Evolutionary conservation across 2,329 filamentous ascomycete genomes (phyloP).

Genomic region (Dothideomycetidae sp.): DNA sequence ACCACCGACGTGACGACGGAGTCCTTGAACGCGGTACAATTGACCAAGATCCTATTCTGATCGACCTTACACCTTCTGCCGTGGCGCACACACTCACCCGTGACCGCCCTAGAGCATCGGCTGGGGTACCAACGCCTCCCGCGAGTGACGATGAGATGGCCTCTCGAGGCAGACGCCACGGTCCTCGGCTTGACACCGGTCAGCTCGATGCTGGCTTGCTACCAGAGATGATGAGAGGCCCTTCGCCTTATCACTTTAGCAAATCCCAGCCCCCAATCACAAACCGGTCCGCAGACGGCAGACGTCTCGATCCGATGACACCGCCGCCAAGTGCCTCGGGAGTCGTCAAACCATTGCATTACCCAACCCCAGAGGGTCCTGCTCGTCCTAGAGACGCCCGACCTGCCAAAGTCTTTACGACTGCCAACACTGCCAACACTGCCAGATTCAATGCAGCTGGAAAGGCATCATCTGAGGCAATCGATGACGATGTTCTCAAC

Average conservation of each 20-base stretch:
- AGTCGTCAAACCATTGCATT: no score
- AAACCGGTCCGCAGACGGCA: no score
- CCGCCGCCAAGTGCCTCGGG: no score
- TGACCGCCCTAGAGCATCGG: slow-evolving; percentile 10
- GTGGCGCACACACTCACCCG: slow-evolving; percentile 35
- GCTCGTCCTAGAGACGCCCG: no score
- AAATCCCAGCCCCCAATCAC: no score
- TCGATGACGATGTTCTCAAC: slow-evolving; percentile 22
- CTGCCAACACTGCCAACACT: no score
- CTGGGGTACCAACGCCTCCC: slow-evolving; percentile 21
- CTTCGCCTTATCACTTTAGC: slow-evolving; percentile 28
- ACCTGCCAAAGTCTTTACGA: no score
- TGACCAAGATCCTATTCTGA: slow-evolving; percentile 54
- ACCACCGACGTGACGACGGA: slow-evolving; percentile 34
- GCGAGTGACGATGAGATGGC: slow-evolving; percentile 25
- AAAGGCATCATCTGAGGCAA: slow-evolving; percentile 19
- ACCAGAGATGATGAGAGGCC: slow-evolving; percentile 28
- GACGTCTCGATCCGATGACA: no score
- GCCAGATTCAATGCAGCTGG: no score
- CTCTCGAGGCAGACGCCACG: slow-evolving; percentile 17
- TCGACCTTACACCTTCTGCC: slow-evolving; percentile 43
- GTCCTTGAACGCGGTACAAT: slow-evolving; percentile 47
- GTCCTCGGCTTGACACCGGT: slow-evolving; percentile 22
- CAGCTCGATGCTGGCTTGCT: slow-evolving; percentile 22
- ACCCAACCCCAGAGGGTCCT: no score